A percentile compares a stretch with the other conserved stretches of the same genome.
Conservation (phyloP, 2,329 filamentous ascomycete species). For the Helicocarpus griseus region DNA sequence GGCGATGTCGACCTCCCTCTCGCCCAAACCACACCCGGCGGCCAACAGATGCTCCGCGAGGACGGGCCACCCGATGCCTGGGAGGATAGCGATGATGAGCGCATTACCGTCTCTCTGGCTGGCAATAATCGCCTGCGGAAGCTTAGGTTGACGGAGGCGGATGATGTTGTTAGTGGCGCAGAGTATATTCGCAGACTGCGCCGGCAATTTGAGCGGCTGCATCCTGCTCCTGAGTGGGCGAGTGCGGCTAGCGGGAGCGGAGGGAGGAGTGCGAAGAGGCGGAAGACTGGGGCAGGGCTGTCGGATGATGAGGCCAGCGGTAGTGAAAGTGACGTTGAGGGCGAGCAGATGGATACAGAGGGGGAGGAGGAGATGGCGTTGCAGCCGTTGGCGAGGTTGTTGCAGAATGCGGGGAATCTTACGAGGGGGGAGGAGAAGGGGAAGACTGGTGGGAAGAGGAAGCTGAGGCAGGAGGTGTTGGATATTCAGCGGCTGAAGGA, state of each 20-base stretch:
- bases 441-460: constrained; percentile 50
- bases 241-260: constrained; percentile 33
- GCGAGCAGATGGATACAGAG: constrained; percentile 47
- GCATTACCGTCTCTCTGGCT: constrained; percentile 72
- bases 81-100: constrained; percentile 94
- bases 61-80: constrained; percentile 43
- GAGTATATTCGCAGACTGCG: constrained; percentile 77
- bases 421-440: constrained; percentile 39
- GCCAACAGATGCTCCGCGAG: constrained; percentile 15
- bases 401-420: constrained; percentile 64
- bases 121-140: constrained; percentile 69
- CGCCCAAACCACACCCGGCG: constrained; percentile 2
- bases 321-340: no score
- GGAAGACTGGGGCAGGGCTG: constrained; percentile 24
- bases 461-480: constrained; percentile 75
- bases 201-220: constrained; percentile 59
- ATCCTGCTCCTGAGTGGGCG: constrained; percentile 55
- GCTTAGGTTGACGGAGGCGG: constrained; percentile 65
- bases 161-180: constrained; percentile 76
- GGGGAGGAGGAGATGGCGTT: constrained; percentile 55
- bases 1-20: constrained; percentile 5
- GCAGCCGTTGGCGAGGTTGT: constrained; percentile 67
- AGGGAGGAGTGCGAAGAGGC: constrained; percentile 38
- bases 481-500: constrained; percentile 86
- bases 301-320: constrained; percentile 15